Evolutionary conservation across 768 basidiomycete species (phyloP), one percentile per base, ranked within the genome.

Genomic region (Lactarius hengduanensis): DNA sequence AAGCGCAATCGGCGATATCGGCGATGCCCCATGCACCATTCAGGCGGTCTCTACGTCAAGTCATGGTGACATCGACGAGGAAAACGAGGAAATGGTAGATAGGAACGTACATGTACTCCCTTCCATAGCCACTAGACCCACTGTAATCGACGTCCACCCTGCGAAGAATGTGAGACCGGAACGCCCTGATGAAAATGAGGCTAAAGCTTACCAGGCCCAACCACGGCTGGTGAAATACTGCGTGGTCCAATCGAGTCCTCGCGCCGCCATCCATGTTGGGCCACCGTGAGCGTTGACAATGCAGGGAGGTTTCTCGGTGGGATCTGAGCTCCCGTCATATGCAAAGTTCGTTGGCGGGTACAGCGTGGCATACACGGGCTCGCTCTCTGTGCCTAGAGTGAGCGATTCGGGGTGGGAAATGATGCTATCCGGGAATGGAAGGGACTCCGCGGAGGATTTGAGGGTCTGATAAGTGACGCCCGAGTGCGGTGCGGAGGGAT

Each of bases 141-240:
- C 89, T 83, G 66, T 91, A 89, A 71, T 93, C 88, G 53, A 94
- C 89, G 61, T 89, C 88, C 41, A 90, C 70, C 84, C 89, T 86
- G 65, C 59, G 38, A 74, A 22, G 45, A 4, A 72, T 67, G 30
- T 22, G n/a, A 66, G 59, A 53, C 70, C 60, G 58, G 72, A 1
- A 26, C n/a, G 26, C 22, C 10, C 45, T 41, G 26, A 61, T 36
- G 16, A 40, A 41, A 18, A 36, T 13, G 20, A 57, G 26, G n/a
- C 28, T 6, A 26, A 15, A 16, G 61, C 20, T 6, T 64, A 89
- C 90, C 88, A 91, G n/a, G 81, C 88, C 77, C 83, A 92, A 47
- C 59, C 59, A 1, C 59, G 59, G 10, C 59, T 61, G 45, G 59
- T 61, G 32, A 61, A 61, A n/a, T 61, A 61, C 15, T 61, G 59